These are phyloP conservation scores for Cladosporium velox DNA, from an alignment of 2,329 filamentous ascomycete species.

Conservation along the genomic window DNA sequence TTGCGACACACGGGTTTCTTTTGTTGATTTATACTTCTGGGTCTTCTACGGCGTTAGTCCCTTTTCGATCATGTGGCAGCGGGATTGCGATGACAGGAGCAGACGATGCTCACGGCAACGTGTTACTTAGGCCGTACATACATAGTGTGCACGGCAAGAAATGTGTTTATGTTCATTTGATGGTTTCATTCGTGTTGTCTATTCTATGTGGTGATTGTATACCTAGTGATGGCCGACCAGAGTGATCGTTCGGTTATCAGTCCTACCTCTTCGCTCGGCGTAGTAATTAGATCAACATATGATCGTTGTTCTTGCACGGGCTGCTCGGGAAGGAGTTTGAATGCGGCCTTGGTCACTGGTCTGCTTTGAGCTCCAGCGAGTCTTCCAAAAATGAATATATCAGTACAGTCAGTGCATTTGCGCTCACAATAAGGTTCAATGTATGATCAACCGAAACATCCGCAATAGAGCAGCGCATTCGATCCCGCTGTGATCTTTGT, in stretches of 20 bases:
- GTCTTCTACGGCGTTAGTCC: constrained; percentile 8
- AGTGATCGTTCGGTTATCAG: background rate
- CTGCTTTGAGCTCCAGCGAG: background rate
- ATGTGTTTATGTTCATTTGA: constrained; percentile 20
- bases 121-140: constrained; percentile 20
- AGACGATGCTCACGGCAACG: constrained; percentile 16
- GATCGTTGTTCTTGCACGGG: background rate
- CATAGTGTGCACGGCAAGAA: constrained; percentile 15
- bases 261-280: background rate
- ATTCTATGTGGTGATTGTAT: background rate
- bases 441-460: no score
- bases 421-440: background rate
- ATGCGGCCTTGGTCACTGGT: no score
- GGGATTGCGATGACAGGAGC: constrained; percentile 22
- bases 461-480: no score
- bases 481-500: background rate
- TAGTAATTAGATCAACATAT: background rate
- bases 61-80: constrained; percentile 17
- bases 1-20: constrained; percentile 14
- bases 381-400: background rate
- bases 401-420: no score
- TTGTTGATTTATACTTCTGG: constrained; percentile 5
- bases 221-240: background rate
- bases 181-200: background rate
- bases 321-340: no score